Conservation (phyloP, 306 rosid genomes). For the Albizia julibrissin region DNA sequence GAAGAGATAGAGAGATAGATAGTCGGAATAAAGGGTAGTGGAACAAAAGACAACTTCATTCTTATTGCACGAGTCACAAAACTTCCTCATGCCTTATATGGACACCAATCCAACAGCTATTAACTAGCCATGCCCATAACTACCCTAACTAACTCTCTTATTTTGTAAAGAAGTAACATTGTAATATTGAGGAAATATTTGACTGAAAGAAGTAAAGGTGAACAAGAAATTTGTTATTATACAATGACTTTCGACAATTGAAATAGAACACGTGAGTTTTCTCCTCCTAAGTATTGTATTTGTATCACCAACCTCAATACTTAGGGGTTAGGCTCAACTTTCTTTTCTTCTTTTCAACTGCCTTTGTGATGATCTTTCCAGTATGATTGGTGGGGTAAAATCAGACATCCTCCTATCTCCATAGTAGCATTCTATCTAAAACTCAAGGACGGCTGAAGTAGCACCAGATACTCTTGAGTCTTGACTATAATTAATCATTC, state of each 20-base stretch:
- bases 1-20: background rate
- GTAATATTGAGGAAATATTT: background rate
- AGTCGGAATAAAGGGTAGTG: background rate
- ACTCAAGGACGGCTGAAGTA: background rate
- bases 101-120: background rate
- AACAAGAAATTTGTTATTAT: background rate
- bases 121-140: background rate
- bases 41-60: background rate
- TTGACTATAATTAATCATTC: background rate
- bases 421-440: background rate
- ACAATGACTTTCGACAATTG: slow-evolving; percentile 1
- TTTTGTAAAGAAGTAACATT: background rate
- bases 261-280: background rate
- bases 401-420: background rate
- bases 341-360: background rate
- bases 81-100: background rate
- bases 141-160: background rate
- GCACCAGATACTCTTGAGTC: background rate
- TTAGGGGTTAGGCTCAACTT: background rate
- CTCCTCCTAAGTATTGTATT: background rate
- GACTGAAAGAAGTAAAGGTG: background rate
- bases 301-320: slow-evolving; percentile 4
- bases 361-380: background rate
- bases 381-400: background rate
- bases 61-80: background rate